These are phyloP conservation scores for Dothiorella sarmentorum DNA, from an alignment of 2,329 filamentous ascomycete species.

Conservation along the genomic window DNA sequence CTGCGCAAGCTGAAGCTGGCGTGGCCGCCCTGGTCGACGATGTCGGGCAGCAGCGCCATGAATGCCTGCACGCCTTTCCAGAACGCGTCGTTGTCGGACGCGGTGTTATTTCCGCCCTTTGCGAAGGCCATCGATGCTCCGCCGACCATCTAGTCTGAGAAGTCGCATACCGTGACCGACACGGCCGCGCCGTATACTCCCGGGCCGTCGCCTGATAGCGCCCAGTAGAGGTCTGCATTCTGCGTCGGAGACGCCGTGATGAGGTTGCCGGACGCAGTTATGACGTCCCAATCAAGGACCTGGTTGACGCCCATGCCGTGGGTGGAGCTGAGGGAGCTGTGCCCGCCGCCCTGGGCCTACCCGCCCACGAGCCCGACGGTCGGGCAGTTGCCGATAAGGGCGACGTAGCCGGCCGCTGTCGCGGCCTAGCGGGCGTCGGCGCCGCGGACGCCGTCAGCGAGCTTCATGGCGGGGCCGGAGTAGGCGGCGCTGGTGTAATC, in stretches of 20 bases:
- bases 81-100: not conserved
- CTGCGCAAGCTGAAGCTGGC: not conserved
- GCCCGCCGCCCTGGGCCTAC: constrained; percentile 32
- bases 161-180: constrained; percentile 30
- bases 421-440: constrained; percentile 29
- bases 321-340: constrained; percentile 18
- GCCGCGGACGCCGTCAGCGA: constrained; percentile 33
- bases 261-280: constrained; percentile 29
- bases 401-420: constrained; percentile 22
- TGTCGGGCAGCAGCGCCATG: not conserved
- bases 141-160: constrained; percentile 23
- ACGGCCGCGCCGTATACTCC: constrained; percentile 32
- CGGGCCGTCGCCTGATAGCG: constrained; percentile 31
- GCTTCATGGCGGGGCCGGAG: constrained; percentile 27
- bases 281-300: constrained; percentile 31
- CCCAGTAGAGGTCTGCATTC: constrained; percentile 38
- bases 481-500: constrained; percentile 28
- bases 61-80: not conserved
- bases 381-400: constrained; percentile 31
- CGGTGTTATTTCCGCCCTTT: not conserved
- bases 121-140: constrained; percentile 25
- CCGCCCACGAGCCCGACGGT: constrained; percentile 35
- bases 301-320: constrained; percentile 33
- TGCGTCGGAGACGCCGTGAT: constrained; percentile 27
- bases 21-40: constrained; percentile 3